Conservation (phyloP, 768 basidiomycete species). For the Hygrocybe coccinea region DNA sequence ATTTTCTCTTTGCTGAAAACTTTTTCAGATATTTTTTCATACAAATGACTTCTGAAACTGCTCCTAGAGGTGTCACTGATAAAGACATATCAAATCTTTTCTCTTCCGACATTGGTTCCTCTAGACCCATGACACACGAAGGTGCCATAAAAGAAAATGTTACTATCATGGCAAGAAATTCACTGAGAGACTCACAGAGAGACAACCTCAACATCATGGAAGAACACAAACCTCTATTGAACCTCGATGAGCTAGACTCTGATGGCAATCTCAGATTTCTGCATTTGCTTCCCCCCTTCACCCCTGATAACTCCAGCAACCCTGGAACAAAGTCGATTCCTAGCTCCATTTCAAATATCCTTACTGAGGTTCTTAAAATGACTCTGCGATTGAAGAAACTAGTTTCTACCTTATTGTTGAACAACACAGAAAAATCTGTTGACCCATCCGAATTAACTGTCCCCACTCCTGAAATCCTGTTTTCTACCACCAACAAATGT, state of each 20-base stretch:
- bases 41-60: too few relatives aligned
- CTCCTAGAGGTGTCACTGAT: too few relatives aligned
- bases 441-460: too few relatives aligned
- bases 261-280: neutral
- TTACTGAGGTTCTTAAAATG: neutral
- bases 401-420: too few relatives aligned
- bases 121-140: neutral
- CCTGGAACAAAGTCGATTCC: neutral
- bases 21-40: too few relatives aligned
- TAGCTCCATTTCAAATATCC: neutral
- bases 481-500: neutral
- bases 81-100: neutral
- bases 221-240: neutral
- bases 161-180: neutral
- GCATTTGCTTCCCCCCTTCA: neutral
- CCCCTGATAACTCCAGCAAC: neutral
- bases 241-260: neutral
- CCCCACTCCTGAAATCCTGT: neutral
- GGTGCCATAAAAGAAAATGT: neutral
- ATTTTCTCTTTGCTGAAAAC: too few relatives aligned
- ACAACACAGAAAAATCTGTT: too few relatives aligned
- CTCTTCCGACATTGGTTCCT: neutral
- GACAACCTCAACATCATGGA: neutral
- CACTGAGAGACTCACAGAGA: neutral
- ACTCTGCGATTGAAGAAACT: too few relatives aligned